Percentiles rank a stretch among this genome's conserved stretches.
These are phyloP conservation scores for Cyberlindnera euphorbiae DNA, from an alignment of 805 yeast species.

Conservation along the genomic window DNA sequence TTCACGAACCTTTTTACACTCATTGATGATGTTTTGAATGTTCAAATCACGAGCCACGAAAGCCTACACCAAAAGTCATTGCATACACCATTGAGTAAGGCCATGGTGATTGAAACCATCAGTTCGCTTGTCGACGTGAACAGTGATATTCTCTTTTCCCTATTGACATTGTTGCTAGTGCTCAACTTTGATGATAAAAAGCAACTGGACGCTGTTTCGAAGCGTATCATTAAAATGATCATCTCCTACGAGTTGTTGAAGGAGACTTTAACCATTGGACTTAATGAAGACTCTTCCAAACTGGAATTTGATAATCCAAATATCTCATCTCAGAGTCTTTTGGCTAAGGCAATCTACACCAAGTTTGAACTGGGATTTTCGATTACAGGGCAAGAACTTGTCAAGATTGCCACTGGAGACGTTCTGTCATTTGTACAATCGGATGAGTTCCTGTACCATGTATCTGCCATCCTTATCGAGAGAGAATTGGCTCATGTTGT, in stretches of 20 bases:
- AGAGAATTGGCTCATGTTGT: constrained; percentile 10
- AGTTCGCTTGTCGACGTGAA: constrained; percentile 28
- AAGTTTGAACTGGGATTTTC: constrained; percentile 16
- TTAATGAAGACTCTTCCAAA: constrained; percentile 7
- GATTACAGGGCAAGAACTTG: constrained; percentile 9
- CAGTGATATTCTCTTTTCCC: constrained; percentile 28
- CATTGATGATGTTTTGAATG: constrained; percentile 34
- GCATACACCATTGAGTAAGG: constrained; percentile 21
- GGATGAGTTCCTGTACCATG: constrained; percentile 14
- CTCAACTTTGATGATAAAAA: constrained; percentile 33
- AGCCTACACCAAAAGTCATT: constrained; percentile 11
- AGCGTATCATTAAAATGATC: constrained; percentile 16
- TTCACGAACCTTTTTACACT: constrained; percentile 33
- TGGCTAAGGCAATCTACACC: constrained; percentile 8
- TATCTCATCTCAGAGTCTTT: constrained; percentile 11
- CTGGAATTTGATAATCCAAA: constrained; percentile 22
- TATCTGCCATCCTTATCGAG: constrained; percentile 11
- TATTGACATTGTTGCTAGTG: constrained; percentile 32
- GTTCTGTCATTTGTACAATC: constrained; percentile 19
- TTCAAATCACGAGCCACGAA: constrained; percentile 13
- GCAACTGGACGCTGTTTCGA: constrained; percentile 13
- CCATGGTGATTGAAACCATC: constrained; percentile 25
- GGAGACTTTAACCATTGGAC: constrained; percentile 14
- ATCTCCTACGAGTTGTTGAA: constrained; percentile 18
- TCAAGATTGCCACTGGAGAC: constrained; percentile 10